A percentile compares a stretch with the other conserved stretches of the same genome.
Evolutionary conservation across 2,329 filamentous ascomycete species (phyloP).

Genomic region (Sporothrix luriei): DNA sequence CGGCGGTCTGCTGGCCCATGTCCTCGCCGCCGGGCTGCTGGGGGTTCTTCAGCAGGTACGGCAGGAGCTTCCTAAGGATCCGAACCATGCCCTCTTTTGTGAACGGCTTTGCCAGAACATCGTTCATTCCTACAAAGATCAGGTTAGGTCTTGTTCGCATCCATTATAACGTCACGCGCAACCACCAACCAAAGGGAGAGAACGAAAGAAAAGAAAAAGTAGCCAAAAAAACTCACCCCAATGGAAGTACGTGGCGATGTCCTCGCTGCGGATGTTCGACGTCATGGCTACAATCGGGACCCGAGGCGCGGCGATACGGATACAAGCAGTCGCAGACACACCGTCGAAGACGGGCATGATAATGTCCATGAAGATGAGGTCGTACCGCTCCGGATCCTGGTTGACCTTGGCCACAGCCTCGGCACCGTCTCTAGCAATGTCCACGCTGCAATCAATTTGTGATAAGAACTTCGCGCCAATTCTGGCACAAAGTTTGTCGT

Average conservation of each 20-base stretch:
- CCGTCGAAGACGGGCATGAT: conserved; percentile 97
- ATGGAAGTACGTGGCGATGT: conserved; percentile 95
- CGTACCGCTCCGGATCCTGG: conserved; percentile 54
- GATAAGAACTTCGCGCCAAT: conserved; percentile 70
- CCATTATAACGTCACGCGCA: neutral
- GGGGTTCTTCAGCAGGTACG: conserved; percentile 75
- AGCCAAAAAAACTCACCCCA: conserved; percentile 70
- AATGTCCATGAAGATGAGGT: conserved; percentile 84
- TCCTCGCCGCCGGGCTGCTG: conserved; percentile 46
- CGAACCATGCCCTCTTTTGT: conserved; percentile 83
- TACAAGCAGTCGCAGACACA: conserved; percentile 90
- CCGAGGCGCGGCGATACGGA: conserved; percentile 79
- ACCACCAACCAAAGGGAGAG: too few species aligned
- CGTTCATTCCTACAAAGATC: conserved; percentile 84
- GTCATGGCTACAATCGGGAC: conserved; percentile 98
- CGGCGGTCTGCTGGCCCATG: conserved; percentile 38
- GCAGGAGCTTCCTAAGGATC: conserved; percentile 85
- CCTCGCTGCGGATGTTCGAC: conserved; percentile 93
- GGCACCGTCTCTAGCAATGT: conserved; percentile 77
- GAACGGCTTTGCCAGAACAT: conserved; percentile 95
- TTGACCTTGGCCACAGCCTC: conserved; percentile 88
- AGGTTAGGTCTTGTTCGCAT: neutral
- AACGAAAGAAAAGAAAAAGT: neutral
- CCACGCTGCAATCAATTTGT: conserved; percentile 67
- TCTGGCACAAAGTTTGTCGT: conserved; percentile 67